Percentiles rank a stretch among this genome's conserved stretches.
phyloP scores from a whole-genome alignment of 2,329 filamentous ascomycete genomes.

The Colletotrichum sidae region DNA sequence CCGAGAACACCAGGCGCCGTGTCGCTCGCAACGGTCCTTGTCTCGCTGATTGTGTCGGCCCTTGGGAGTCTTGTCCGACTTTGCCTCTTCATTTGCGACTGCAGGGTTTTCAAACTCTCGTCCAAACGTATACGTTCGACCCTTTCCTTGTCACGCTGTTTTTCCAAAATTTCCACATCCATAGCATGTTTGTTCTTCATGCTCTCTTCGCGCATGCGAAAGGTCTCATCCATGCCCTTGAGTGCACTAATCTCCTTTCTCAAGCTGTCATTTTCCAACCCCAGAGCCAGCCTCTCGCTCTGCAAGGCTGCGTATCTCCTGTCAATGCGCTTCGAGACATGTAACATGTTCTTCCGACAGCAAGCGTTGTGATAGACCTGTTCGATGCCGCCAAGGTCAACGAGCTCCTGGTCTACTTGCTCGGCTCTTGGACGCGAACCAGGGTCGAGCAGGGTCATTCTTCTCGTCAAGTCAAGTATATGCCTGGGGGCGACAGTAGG shows the following conservation, averaged over 20 bases:
- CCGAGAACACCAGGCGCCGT: background rate
- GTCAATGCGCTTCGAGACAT: conserved; percentile 52
- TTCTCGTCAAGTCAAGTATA: conserved; percentile 50
- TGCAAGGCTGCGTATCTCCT: conserved; percentile 44
- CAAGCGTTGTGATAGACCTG: conserved; percentile 60
- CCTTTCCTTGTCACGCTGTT: conserved; percentile 50
- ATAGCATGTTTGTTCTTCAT: conserved; percentile 49
- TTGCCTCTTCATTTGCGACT: conserved; percentile 30
- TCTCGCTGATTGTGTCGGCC: conserved; percentile 28
- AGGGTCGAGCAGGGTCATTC: conserved; percentile 50
- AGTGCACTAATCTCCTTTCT: conserved; percentile 49
- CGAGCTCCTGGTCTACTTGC: conserved; percentile 54
- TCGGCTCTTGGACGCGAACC: conserved; percentile 48
- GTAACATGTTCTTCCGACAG: conserved; percentile 52
- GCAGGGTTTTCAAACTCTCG: conserved; percentile 40
- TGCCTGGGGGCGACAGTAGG: conserved; percentile 55
- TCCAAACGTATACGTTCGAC: conserved; percentile 46
- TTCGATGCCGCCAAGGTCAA: conserved; percentile 58
- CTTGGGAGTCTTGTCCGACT: conserved; percentile 17
- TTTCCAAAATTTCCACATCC: conserved; percentile 47
- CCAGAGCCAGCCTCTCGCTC: conserved; percentile 41
- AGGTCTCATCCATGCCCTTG: conserved; percentile 54
- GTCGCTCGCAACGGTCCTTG: too few species aligned
- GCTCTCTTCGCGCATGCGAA: conserved; percentile 51
- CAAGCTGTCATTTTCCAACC: conserved; percentile 47